Percentiles rank a stretch among this genome's conserved stretches.
Evolutionary conservation across 129 eudicot genomes (phyloP).

Genomic region (Flaveria bidentis): DNA sequence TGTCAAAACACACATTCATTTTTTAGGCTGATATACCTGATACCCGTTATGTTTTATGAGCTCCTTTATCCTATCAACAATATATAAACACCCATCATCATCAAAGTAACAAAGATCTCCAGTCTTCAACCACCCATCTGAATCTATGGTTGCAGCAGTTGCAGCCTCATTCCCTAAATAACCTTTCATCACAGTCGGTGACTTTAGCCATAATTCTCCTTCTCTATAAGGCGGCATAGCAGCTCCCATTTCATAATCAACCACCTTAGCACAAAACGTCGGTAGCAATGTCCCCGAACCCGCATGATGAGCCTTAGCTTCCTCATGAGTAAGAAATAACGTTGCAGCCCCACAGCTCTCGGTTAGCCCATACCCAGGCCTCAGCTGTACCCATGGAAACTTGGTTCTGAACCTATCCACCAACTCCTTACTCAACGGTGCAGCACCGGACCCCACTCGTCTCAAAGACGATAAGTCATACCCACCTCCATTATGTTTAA

Average conservation of each 20-base stretch:
- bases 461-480: constrained; percentile 64
- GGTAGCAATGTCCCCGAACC: constrained; percentile 61
- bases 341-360: constrained; percentile 76
- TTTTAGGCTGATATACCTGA: constrained; percentile 49
- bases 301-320: constrained; percentile 54
- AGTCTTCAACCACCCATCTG: constrained; percentile 75
- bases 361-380: constrained; percentile 82
- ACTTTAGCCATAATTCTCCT: constrained; percentile 77
- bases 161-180: constrained; percentile 68
- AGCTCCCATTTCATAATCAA: constrained; percentile 48
- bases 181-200: constrained; percentile 71
- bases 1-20: neutral
- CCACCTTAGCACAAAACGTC: constrained; percentile 64
- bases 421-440: constrained; percentile 69
- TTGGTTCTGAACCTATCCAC: constrained; percentile 54
- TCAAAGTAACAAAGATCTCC: constrained; percentile 84
- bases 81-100: constrained; percentile 60
- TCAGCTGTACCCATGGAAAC: constrained; percentile 70
- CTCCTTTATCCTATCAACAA: constrained; percentile 79
- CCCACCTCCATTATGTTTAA: constrained; percentile 44
- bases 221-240: constrained; percentile 53
- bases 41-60: constrained; percentile 83
- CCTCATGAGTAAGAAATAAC: constrained; percentile 40
- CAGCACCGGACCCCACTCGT: constrained; percentile 73
- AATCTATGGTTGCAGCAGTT: constrained; percentile 51